Evolutionary conservation across 1,284 basidiomycete genomes (phyloP).

Genomic region (Albatrellus sp.): DNA sequence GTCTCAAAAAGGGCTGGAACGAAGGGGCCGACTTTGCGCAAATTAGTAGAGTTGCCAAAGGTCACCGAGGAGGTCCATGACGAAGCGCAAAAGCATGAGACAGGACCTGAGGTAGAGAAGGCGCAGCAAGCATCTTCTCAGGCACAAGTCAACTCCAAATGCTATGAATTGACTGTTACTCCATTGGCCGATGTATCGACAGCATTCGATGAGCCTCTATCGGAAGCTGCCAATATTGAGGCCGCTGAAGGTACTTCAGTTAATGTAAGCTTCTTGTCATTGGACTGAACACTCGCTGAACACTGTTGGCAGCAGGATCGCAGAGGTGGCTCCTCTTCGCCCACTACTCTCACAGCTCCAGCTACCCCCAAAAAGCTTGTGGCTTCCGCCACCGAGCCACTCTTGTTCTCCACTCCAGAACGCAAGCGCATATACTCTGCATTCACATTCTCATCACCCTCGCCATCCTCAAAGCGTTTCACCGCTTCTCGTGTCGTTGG

Average conservation of each 20-base stretch:
- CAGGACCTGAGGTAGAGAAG: slow-evolving; percentile 7
- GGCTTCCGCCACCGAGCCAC: slow-evolving; percentile 15
- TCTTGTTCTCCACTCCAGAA: slow-evolving; percentile 53
- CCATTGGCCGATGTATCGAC: slow-evolving; percentile 16
- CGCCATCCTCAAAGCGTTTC: slow-evolving; percentile 41
- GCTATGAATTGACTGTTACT: slow-evolving; percentile 13
- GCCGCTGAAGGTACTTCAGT: background rate
- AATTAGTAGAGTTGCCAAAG: slow-evolving; percentile 23
- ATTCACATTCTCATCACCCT: slow-evolving; percentile 66
- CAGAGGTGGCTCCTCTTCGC: background rate
- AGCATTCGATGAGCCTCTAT: slow-evolving; percentile 28
- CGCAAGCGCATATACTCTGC: slow-evolving; percentile 56
- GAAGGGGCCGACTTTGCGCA: slow-evolving; percentile 9
- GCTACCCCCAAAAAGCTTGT: slow-evolving; percentile 7
- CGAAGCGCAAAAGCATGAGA: slow-evolving; percentile 6
- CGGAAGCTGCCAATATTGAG: slow-evolving; percentile 5
- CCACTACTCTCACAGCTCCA: slow-evolving; percentile 10
- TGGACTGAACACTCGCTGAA: background rate
- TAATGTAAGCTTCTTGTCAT: no score
- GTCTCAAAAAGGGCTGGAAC: slow-evolving; percentile 12
- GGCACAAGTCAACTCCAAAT: slow-evolving; percentile 14
- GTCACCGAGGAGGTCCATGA: slow-evolving; percentile 30
- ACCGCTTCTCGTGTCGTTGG: slow-evolving; percentile 20
- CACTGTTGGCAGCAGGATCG: background rate
- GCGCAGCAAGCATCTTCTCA: slow-evolving; percentile 15